Evolutionary conservation across 352 stramenopile genomes (phyloP).

Genomic region (Thalassiosira livingstoniorum): DNA sequence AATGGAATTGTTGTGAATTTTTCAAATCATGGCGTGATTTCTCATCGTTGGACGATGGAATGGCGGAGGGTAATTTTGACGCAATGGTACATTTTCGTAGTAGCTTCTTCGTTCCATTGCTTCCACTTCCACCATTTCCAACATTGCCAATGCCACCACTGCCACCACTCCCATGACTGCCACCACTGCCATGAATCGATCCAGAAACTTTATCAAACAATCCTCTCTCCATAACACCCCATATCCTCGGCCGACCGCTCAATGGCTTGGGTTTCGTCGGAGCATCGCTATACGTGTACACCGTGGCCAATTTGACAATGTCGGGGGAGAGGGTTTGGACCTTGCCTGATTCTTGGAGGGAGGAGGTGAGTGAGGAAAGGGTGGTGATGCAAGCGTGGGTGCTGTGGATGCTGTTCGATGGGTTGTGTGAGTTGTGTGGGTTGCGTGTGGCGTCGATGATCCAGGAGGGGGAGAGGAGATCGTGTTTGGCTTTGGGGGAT

Average conservation of each 20-base stretch:
- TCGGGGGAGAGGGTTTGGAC: too few relatives aligned
- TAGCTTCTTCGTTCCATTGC: conserved; percentile 67
- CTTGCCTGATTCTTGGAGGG: conserved; percentile 26
- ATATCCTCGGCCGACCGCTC: conserved; percentile 54
- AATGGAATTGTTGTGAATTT: conserved; percentile 75
- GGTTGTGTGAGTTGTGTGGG: neutral
- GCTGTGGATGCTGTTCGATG: neutral
- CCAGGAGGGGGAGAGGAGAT: conserved; percentile 52
- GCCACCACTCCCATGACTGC: neutral
- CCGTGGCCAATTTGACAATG: conserved; percentile 44
- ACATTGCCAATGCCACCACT: neutral
- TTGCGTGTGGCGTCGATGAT: conserved; percentile 26
- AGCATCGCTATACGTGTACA: conserved; percentile 78
- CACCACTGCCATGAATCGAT: conserved; percentile 20
- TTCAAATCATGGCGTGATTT: conserved; percentile 47
- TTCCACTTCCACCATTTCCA: conserved; percentile 12
- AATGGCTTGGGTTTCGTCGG: conserved; percentile 64
- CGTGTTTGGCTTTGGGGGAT: conserved; percentile 69
- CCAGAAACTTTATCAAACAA: conserved; percentile 38
- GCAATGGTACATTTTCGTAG: conserved; percentile 16
- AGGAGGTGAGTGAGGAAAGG: conserved; percentile 26
- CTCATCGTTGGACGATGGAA: conserved; percentile 9
- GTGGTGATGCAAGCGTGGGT: neutral
- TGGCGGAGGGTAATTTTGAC: neutral
- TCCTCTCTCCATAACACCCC: conserved; percentile 38